These are phyloP conservation scores for Chaetomium strumarium DNA, from an alignment of 2,329 filamentous ascomycete species.

Conservation along the genomic window DNA sequence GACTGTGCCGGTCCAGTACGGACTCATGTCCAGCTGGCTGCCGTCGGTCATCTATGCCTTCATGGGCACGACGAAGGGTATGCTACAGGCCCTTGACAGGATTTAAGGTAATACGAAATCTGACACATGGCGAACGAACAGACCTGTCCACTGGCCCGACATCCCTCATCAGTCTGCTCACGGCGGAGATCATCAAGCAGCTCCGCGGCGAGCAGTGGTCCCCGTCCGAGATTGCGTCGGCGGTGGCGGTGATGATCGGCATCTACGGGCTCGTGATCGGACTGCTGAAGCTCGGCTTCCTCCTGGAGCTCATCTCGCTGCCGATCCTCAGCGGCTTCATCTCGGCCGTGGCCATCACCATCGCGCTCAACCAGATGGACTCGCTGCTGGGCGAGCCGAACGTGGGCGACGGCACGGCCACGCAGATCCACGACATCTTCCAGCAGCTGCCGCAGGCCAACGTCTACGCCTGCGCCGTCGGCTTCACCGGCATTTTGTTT, in stretches of 20 bases:
- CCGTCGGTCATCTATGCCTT: constrained; percentile 52
- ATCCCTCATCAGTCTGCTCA: constrained; percentile 58
- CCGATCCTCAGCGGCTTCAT: constrained; percentile 62
- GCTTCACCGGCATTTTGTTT: constrained; percentile 51
- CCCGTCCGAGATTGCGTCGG: constrained; percentile 52
- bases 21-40: constrained; percentile 54
- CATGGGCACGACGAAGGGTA: constrained; percentile 58
- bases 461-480: constrained; percentile 53
- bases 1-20: constrained; percentile 54
- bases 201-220: constrained; percentile 44
- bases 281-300: constrained; percentile 56
- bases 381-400: constrained; percentile 51
- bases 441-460: constrained; percentile 50
- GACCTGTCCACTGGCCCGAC: constrained; percentile 60
- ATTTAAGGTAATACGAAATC: no score
- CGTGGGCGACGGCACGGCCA: constrained; percentile 47
- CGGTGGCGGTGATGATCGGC: constrained; percentile 58
- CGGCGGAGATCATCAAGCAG: constrained; percentile 52
- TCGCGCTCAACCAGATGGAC: constrained; percentile 58
- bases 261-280: constrained; percentile 54
- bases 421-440: constrained; percentile 55
- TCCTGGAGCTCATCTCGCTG: constrained; percentile 60
- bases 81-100: constrained; percentile 14
- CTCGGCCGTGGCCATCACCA: constrained; percentile 59
- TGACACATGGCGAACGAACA: constrained; percentile 28